Percentiles rank a stretch among this genome's conserved stretches.
Conservation (phyloP, 2,329 filamentous ascomycete species). For the Aspergillus sojae region DNA sequence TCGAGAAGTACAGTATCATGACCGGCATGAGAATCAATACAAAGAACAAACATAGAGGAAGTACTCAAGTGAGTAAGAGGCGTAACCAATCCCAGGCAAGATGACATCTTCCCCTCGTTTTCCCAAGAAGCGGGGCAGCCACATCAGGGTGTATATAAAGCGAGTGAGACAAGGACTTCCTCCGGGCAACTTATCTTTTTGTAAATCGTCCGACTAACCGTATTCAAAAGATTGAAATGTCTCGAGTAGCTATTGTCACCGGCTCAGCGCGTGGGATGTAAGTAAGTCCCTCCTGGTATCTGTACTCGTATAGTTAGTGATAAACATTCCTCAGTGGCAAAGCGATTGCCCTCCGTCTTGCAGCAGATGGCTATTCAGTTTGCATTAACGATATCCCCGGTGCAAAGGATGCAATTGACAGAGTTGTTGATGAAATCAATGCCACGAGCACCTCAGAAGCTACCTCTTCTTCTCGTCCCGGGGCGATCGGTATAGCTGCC, state of each 20-base stretch:
- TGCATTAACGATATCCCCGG: conserved; percentile 65
- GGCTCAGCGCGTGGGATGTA: conserved; percentile 46
- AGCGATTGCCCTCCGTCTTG: conserved; percentile 60
- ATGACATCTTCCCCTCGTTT: neutral
- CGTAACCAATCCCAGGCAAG: neutral
- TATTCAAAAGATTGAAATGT: neutral
- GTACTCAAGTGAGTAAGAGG: neutral
- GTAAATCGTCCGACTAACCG: neutral
- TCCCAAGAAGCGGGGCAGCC: neutral
- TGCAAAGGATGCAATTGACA: conserved; percentile 56
- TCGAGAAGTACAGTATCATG: too few relatives aligned
- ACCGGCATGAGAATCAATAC: too few relatives aligned
- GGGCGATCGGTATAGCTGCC: conserved; percentile 57
- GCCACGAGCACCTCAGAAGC: neutral
- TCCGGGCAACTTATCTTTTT: neutral
- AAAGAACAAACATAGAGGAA: neutral
- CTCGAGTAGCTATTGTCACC: conserved; percentile 41
- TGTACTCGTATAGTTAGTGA: neutral
- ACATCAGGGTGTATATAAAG: neutral
- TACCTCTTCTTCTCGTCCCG: neutral
- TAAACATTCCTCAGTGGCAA: conserved; percentile 22
- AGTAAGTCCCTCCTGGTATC: conserved; percentile 11
- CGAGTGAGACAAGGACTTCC: neutral
- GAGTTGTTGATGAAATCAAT: conserved; percentile 38
- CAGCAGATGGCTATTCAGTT: conserved; percentile 66